Conservation (phyloP, 257 asterid species). For the Rehmannia glutinosa region DNA sequence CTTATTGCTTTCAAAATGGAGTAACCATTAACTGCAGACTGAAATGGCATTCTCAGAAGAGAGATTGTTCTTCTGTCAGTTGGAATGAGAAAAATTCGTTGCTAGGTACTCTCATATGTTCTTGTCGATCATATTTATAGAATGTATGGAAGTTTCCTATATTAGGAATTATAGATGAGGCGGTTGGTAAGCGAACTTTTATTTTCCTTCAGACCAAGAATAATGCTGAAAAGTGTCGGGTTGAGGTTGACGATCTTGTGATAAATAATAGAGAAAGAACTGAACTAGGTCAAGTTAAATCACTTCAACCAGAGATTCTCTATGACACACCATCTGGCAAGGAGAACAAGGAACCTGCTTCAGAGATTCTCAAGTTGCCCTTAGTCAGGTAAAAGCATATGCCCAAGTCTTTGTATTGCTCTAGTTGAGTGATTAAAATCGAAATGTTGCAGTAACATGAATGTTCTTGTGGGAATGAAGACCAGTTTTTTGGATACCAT, state of each 20-base stretch:
- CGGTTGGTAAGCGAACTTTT: too few relatives aligned
- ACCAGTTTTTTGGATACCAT: neutral
- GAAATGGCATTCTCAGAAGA: too few relatives aligned
- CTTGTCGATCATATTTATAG: too few relatives aligned
- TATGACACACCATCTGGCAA: conserved; percentile 11
- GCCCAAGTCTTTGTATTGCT: conserved; percentile 7
- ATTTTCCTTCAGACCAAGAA: conserved; percentile 29
- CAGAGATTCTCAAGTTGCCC: conserved; percentile 22
- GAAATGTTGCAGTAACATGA: neutral
- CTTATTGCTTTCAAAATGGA: too few relatives aligned
- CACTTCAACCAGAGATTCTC: conserved; percentile 10
- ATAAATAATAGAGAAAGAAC: conserved; percentile 25
- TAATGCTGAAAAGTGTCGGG: conserved; percentile 17
- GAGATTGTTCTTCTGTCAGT: too few relatives aligned
- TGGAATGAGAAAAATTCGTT: too few relatives aligned
- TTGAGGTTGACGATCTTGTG: conserved; percentile 25
- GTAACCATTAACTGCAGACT: too few relatives aligned
- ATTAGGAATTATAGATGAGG: conserved; percentile 76
- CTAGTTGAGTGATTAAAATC: neutral
- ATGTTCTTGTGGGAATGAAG: neutral
- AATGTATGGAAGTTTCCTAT: too few relatives aligned
- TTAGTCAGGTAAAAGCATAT: conserved; percentile 39
- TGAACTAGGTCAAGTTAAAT: conserved; percentile 27
- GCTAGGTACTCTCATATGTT: too few relatives aligned
- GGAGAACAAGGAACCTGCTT: conserved; percentile 31